Evolutionary conservation across 192 early-diverging fungal species (phyloP).

Genomic region (Allomyces macrogynus): DNA sequence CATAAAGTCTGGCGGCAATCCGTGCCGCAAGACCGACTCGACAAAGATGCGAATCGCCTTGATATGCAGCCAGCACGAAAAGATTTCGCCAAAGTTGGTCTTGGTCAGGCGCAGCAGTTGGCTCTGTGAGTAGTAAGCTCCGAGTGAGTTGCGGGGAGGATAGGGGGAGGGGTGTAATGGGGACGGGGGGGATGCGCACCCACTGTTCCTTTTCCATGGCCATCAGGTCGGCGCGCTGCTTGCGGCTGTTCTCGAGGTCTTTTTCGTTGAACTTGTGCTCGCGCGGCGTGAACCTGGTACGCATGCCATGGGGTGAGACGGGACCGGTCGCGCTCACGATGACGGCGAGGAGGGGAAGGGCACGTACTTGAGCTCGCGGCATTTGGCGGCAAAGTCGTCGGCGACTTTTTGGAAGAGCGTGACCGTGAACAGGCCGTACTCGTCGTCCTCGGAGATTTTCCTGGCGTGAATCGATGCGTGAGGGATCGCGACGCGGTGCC

Average conservation of each 20-base stretch:
- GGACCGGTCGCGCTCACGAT: neutral
- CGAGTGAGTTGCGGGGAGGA: neutral
- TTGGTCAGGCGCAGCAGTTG: slow-evolving; percentile 65
- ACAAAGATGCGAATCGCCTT: slow-evolving; percentile 91
- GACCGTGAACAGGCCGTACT: slow-evolving; percentile 76
- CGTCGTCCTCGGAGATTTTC: slow-evolving; percentile 83
- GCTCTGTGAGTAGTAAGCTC: slow-evolving; percentile 16
- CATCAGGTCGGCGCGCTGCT: slow-evolving; percentile 37
- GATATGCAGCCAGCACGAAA: slow-evolving; percentile 79
- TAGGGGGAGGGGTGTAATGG: neutral
- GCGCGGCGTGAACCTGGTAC: slow-evolving; percentile 56
- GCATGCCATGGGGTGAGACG: neutral
- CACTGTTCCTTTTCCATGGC: slow-evolving; percentile 43
- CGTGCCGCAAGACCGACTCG: slow-evolving; percentile 91
- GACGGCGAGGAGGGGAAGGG: neutral
- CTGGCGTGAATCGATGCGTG: slow-evolving; percentile 11
- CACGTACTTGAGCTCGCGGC: slow-evolving; percentile 57
- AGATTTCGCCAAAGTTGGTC: slow-evolving; percentile 88
- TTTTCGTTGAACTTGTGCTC: slow-evolving; percentile 87
- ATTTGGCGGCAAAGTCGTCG: slow-evolving; percentile 80
- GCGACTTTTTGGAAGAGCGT: slow-evolving; percentile 72
- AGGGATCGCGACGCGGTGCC: neutral
- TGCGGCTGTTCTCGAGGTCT: slow-evolving; percentile 55
- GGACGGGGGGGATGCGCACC: slow-evolving; percentile 13
- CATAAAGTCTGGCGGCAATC: slow-evolving; percentile 85